A percentile compares a stretch with the other conserved stretches of the same genome.
Conservation (phyloP, 345 rosid species). For the Sapria himalayana region DNA sequence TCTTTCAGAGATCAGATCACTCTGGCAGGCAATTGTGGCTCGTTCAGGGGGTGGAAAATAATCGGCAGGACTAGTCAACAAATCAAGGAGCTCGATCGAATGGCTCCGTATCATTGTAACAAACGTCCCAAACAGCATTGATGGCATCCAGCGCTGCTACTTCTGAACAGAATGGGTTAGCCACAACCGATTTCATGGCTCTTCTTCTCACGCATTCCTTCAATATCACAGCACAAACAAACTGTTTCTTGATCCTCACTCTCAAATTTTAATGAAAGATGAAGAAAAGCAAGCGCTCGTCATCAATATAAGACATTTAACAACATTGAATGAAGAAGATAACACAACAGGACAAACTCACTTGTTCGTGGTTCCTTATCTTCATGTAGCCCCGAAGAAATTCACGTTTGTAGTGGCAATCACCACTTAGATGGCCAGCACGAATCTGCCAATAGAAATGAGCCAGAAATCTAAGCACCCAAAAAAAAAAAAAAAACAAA, state of each 20-base stretch:
- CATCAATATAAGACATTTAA: neutral
- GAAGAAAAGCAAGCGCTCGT: neutral
- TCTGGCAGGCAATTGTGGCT: no score
- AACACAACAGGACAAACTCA: slow-evolving; percentile 13
- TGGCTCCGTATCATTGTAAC: slow-evolving; percentile 86
- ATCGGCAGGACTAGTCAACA: no score
- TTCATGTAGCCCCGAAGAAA: slow-evolving; percentile 53
- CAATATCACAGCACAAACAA: slow-evolving; percentile 4
- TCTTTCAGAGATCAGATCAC: no score
- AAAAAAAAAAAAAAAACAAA: slow-evolving; percentile 1
- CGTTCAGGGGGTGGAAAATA: no score
- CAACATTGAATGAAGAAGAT: neutral
- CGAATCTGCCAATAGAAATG: slow-evolving; percentile 34
- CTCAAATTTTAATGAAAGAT: neutral
- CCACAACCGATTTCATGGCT: slow-evolving; percentile 44
- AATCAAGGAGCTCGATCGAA: slow-evolving; percentile 94
- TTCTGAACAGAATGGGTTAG: slow-evolving; percentile 65
- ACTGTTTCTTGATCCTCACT: neutral
- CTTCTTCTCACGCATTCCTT: slow-evolving; percentile 93
- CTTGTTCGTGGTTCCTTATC: slow-evolving; percentile 80
- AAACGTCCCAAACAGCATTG: slow-evolving; percentile 88
- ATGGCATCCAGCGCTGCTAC: slow-evolving; percentile 63
- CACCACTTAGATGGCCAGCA: slow-evolving; percentile 81
- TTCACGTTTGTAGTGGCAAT: slow-evolving; percentile 82
- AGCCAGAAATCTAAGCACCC: neutral